These are phyloP conservation scores for Globisporangium megalacanthum DNA, from an alignment of 352 stramenopile species.

Conservation along the genomic window DNA sequence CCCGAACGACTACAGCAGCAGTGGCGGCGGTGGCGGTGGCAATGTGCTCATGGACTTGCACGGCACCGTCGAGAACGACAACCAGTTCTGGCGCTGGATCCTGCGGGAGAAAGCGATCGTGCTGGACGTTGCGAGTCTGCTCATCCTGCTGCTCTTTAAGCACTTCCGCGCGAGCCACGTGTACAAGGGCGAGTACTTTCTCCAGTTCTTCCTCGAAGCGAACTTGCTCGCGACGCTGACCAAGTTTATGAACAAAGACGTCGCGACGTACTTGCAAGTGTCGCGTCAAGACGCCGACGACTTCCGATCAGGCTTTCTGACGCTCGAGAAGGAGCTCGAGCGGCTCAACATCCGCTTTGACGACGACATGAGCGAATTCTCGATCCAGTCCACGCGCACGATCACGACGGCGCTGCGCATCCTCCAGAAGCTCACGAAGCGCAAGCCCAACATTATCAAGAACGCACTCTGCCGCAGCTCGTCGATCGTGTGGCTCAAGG, in stretches of 20 bases:
- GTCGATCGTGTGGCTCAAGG: constrained; percentile 81
- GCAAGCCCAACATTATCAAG: constrained; percentile 84
- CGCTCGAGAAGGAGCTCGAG: constrained; percentile 54
- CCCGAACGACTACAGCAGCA: constrained; percentile 15
- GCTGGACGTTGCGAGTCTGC: constrained; percentile 59
- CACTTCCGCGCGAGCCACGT: constrained; percentile 67
- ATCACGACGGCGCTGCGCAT: constrained; percentile 75
- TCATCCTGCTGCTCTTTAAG: constrained; percentile 70
- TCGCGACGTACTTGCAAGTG: constrained; percentile 73
- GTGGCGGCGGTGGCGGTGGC: constrained; percentile 15
- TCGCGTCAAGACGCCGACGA: constrained; percentile 50
- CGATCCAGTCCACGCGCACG: constrained; percentile 58
- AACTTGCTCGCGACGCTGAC: constrained; percentile 66
- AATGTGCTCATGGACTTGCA: constrained; percentile 25
- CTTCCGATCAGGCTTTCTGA: constrained; percentile 43
- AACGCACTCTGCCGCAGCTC: constrained; percentile 64
- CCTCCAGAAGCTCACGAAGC: constrained; percentile 79
- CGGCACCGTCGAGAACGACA: constrained; percentile 40
- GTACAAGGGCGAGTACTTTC: constrained; percentile 76
- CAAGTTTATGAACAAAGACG: constrained; percentile 87
- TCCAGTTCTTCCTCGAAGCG: constrained; percentile 76
- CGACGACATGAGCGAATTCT: constrained; percentile 67
- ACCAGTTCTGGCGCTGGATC: constrained; percentile 80
- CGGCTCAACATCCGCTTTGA: constrained; percentile 55
- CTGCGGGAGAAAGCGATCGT: constrained; percentile 76